A percentile compares a stretch with the other conserved stretches of the same genome.
phyloP scores from a whole-genome alignment of 345 rosid species.

The Euphorbia lathyris region DNA sequence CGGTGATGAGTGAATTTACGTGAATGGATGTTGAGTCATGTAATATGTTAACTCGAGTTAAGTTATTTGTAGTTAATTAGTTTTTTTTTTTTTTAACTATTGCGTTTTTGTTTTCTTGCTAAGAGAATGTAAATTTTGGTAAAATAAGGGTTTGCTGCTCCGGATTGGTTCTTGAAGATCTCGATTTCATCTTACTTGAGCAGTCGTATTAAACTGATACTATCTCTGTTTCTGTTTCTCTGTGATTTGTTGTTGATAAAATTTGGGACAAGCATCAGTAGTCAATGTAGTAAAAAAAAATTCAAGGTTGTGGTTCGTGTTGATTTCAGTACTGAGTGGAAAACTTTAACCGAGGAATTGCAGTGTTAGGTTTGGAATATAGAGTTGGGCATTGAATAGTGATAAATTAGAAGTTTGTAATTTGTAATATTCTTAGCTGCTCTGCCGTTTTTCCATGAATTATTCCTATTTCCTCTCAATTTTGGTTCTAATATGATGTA shows the following conservation, averaged over 20 bases:
- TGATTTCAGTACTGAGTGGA: neutral
- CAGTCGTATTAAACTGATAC: neutral
- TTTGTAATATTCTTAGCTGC: neutral
- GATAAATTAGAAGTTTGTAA: neutral
- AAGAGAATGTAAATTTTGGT: neutral
- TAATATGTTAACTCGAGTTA: neutral
- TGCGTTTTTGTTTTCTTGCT: conserved; percentile 1
- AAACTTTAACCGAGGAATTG: neutral
- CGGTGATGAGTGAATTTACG: neutral
- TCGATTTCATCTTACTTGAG: neutral
- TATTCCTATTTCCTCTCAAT: neutral
- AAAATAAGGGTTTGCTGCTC: neutral
- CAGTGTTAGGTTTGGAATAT: neutral
- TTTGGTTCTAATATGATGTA: conserved; percentile 6
- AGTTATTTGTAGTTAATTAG: neutral
- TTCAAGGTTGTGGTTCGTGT: neutral
- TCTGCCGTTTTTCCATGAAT: neutral
- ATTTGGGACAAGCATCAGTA: neutral
- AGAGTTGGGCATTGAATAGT: neutral
- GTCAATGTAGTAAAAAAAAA: neutral
- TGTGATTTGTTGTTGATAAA: neutral
- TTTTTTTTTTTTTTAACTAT: neutral
- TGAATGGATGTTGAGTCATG: neutral
- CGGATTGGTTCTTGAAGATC: neutral
- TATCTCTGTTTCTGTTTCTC: neutral